Evolutionary conservation across 805 yeast genomes (phyloP), one percentile per base, ranked within the genome.

Genomic region (Spathaspora gorwiae): DNA sequence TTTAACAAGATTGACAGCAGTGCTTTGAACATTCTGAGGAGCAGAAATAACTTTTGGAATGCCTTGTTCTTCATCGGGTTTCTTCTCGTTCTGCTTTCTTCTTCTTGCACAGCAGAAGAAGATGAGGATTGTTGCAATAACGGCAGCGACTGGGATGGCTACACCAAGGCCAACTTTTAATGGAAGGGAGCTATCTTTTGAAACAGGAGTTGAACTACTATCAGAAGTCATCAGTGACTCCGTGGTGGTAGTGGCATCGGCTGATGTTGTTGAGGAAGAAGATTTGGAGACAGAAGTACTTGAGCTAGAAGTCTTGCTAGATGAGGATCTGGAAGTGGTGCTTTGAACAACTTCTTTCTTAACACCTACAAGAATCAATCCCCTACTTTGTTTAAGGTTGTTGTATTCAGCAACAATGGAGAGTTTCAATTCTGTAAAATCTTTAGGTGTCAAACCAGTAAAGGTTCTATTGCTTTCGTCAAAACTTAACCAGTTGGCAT

Each of bases 101-200:
- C 52, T 65, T 57, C 61, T 72, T 50, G 54, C 69, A 76, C 75
- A 79, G 51, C 68, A 66, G 53, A 76, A 70, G 49, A 84, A 66
- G 5, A 88, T 41, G 1, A 77, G 42, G 0, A 69, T 71, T 0
- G 79, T 74, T 2, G 80, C 52, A 7, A 81, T 54, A 0, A 86
- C 54, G 1, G 75, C 75, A 3, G 79, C 65, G 0, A 76, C 59
- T 1, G 96, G 96, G 39, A 94, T 75, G 1, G 84, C 87, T n/a
- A 87, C 90, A 45, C 97, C 97, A 48, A 90, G 76, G 1, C 90
- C 96, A 58, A 92, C 86, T 0, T 96, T 96, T n/a, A 87, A 70
- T 2, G 78, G 30, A 26, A 36, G 39, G 12, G 39, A 29, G 12
- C 6, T 9, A 29, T 29, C 9, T 29, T 29, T 29, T 11, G 9